A percentile compares a stretch with the other conserved stretches of the same genome.
Evolutionary conservation across 345 rosid genomes (phyloP).

Genomic region (Corchorus capsularis): DNA sequence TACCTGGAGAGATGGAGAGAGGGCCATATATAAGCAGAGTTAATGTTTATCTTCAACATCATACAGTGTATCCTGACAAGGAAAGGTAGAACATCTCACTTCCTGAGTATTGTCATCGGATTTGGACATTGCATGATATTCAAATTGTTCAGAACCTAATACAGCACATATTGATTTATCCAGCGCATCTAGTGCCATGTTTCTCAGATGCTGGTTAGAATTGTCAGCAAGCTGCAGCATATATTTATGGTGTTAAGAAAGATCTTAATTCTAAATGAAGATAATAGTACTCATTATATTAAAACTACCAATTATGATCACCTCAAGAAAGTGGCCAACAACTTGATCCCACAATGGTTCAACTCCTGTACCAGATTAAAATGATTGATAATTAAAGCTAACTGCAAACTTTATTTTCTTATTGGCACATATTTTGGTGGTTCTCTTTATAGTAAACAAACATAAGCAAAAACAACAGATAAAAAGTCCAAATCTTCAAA

Average conservation of each 20-base stretch:
- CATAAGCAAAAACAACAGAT: neutral
- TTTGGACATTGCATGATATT: conserved; percentile 47
- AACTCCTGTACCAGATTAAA: conserved; percentile 56
- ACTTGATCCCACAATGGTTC: conserved; percentile 95
- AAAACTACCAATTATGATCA: conserved; percentile 34
- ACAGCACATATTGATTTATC: conserved; percentile 94
- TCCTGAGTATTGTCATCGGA: conserved; percentile 41
- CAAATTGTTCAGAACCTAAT: conserved; percentile 84
- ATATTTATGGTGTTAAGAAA: conserved; percentile 38
- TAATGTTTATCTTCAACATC: conserved; percentile 8
- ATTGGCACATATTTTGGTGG: neutral
- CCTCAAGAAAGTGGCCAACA: conserved; percentile 91
- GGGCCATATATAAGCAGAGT: conserved; percentile 19
- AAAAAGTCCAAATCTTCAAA: conserved; percentile 7
- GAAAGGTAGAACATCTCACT: conserved; percentile 51
- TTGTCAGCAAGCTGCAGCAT: conserved; percentile 84
- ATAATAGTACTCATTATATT: conserved; percentile 23
- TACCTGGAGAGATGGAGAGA: conserved; percentile 40
- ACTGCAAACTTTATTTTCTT: conserved; percentile 1
- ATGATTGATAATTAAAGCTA: neutral
- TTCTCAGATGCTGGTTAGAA: conserved; percentile 76
- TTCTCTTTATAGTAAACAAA: neutral
- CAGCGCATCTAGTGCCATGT: conserved; percentile 90
- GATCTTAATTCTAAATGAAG: conserved; percentile 19
- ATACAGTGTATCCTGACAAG: conserved; percentile 3